These are phyloP conservation scores for Ceratobasidium sp. DNA, from an alignment of 1,284 basidiomycete species.

Conservation along the genomic window DNA sequence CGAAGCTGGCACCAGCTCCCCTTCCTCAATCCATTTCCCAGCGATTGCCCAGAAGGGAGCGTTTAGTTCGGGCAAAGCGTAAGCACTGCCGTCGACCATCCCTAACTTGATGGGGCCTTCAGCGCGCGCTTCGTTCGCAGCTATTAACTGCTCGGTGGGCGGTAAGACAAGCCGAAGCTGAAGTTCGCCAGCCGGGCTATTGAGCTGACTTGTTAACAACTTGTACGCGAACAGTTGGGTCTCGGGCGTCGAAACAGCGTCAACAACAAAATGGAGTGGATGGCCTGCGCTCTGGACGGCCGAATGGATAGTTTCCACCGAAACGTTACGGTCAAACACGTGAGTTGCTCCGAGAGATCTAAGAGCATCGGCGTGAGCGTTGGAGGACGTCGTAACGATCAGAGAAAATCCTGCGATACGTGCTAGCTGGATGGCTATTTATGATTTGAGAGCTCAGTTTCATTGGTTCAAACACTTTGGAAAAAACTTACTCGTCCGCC, in stretches of 20 bases:
- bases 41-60: constrained; percentile 11
- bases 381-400: constrained; percentile 54
- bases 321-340: constrained; percentile 56
- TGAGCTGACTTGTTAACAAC: constrained; percentile 40
- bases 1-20: background rate
- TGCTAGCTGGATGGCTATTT: constrained; percentile 44
- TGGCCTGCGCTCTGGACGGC: constrained; percentile 43
- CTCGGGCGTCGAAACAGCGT: constrained; percentile 50
- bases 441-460: too few species aligned
- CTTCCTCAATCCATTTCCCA: constrained; percentile 24
- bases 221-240: constrained; percentile 50
- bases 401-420: constrained; percentile 46
- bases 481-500: constrained; percentile 49
- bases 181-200: background rate
- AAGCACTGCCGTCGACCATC: background rate
- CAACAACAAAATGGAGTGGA: constrained; percentile 50
- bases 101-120: background rate
- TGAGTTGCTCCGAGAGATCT: constrained; percentile 62
- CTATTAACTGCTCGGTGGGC: background rate
- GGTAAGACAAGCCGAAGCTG: background rate
- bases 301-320: constrained; percentile 43
- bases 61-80: background rate
- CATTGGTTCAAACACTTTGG: too few species aligned
- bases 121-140: constrained; percentile 4
- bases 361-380: constrained; percentile 55